A percentile compares a stretch with the other conserved stretches of the same genome.
phyloP scores from a whole-genome alignment of 805 yeast species.

The Candida stauntonica region DNA sequence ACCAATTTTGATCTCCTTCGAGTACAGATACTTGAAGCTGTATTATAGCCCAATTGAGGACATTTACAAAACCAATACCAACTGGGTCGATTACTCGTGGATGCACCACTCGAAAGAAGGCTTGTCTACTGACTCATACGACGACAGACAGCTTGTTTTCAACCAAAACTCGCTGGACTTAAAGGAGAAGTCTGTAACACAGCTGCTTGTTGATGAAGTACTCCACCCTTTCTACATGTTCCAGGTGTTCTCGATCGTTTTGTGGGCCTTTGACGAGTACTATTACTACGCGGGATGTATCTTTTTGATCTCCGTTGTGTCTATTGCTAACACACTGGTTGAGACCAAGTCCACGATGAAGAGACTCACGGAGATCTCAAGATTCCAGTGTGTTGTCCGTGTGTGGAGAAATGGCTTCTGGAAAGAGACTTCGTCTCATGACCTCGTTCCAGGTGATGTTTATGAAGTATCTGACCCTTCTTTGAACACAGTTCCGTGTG shows the following conservation, averaged over 20 bases:
- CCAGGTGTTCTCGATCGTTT: slow-evolving; percentile 84
- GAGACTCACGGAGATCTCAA: slow-evolving; percentile 69
- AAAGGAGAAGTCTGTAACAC: slow-evolving; percentile 60
- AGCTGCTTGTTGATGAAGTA: slow-evolving; percentile 78
- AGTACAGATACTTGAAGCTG: slow-evolving; percentile 78
- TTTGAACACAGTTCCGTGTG: slow-evolving; percentile 75
- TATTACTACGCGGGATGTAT: slow-evolving; percentile 93
- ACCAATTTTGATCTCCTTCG: slow-evolving; percentile 65
- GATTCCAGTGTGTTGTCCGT: slow-evolving; percentile 73
- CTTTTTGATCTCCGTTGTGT: slow-evolving; percentile 75
- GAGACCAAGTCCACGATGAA: slow-evolving; percentile 77
- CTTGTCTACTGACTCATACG: slow-evolving; percentile 60
- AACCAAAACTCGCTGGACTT: slow-evolving; percentile 74
- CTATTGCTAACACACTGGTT: slow-evolving; percentile 74
- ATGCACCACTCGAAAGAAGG: slow-evolving; percentile 57
- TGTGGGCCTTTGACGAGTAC: slow-evolving; percentile 92
- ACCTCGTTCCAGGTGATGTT: slow-evolving; percentile 93
- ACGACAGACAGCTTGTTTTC: slow-evolving; percentile 68
- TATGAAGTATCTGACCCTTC: slow-evolving; percentile 89
- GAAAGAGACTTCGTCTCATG: slow-evolving; percentile 72
- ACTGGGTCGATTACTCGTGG: slow-evolving; percentile 89
- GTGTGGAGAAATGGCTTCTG: slow-evolving; percentile 92
- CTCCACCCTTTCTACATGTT: slow-evolving; percentile 94
- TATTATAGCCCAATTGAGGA: slow-evolving; percentile 86
- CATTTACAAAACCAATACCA: slow-evolving; percentile 73